Evolutionary conservation across 2,329 filamentous ascomycete genomes (phyloP), one percentile per base, ranked within the genome.

Genomic region (Gyromitra esculenta): DNA sequence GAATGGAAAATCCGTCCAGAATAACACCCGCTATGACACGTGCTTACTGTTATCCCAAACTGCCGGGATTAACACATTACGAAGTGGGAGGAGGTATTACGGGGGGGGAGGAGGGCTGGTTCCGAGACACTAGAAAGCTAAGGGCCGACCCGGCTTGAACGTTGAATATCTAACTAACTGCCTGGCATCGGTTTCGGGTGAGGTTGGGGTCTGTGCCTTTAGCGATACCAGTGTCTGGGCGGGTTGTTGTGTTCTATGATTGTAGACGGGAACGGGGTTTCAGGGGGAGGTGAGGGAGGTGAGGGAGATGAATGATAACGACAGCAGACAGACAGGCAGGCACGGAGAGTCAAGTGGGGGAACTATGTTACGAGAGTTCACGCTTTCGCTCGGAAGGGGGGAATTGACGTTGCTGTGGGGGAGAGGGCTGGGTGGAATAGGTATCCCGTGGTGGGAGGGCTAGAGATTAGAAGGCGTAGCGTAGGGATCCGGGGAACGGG

Each of bases 271-370:
- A 21, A n/a, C 2, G 39, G 21, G 4, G 72, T 64, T 69, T 74
- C 65, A 74, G 39, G 68, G 59, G 35, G 21, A 21, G 18, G 18
- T 21, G 18, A 21, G 31, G 15, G 43, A 9, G 43, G 13, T 15
- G 43, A 15, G 11, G 43, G 43, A 13, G 18, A 54, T 31, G 25
- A 31, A 31, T 31, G 25, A 31, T 31, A 31, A 31, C 25, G 25
- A 31, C 25, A 31, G 4, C 25, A 31, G 25, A 31, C 25, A 31
- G 25, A 25, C 25, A 7, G 50, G 56, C 37, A 41, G 31, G 43
- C 45, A 71, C 57, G 72, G 72, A 75, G 59, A 75, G 59, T 57
- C 39, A 70, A 18, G 72, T 75, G 72, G 72, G 72, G 72, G 65
- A 50, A 59, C 60, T 50, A 39, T 48, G 52, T 56, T 73, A 73